Evolutionary conservation across 169 alveolate species (phyloP), one percentile per base, ranked within the genome.

Genomic region (Plasmodium relictum): DNA sequence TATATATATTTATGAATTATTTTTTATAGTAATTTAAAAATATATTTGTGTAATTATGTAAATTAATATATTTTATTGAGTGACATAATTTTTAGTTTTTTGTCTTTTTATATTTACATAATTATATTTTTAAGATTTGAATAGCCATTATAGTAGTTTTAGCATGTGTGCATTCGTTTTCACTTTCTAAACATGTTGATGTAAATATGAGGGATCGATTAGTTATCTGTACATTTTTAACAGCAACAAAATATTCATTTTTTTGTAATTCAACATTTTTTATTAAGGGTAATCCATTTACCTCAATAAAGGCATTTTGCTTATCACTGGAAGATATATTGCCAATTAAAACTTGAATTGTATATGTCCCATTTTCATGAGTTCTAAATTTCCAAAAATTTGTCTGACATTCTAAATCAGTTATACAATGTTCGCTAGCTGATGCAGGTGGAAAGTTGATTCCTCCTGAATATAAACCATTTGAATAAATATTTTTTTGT

Each of bases 381-480:
- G 62, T 56, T 70, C 41, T 69, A 20, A 83, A 83, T 44, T 50
- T 68, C 91, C 91, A 83, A 54, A 68, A 83, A 50, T 83, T 83
- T 6, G 83, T 14, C 42, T 83, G 68, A 31, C 91, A 83, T 12
- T 68, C 73, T 42, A 83, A 18, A 37, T 48, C 65, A 7, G 85
- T 54, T 31, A 83, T 37, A 52, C 91, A 83, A 68, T 83, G 76
- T 68, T 83, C 65, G 61, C 73, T 83, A 42, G 91, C 83, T 24
- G 91, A 68, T 44, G 91, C 91, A 41, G 85, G 91, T 42, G 91
- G 91, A 48, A 83, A 83, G 7, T 31, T 20, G 16, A 83, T 83
- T 22, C 91, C 91, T 20, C 83, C 91, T 31, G 91, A 83, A 50
- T 39, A 83, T 0, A 83, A 8, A 22, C 58, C 63, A 68, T 68